Base-by-base conservation (phyloP, 441 rosid species). In the Erodium moschatum region DNA sequence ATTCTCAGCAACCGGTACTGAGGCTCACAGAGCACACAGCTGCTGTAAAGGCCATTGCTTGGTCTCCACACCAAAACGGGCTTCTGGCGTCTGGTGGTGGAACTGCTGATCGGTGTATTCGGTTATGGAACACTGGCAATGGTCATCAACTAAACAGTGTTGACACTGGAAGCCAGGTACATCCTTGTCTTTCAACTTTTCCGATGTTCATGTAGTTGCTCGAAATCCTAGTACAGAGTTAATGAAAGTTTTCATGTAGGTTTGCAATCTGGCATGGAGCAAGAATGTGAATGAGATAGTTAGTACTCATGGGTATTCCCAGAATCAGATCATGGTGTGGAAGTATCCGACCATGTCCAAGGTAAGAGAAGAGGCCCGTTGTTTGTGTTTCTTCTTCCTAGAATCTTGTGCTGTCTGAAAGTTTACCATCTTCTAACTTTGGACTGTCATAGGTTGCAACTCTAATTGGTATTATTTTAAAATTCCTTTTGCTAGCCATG, bases 81-180 rank as follows among this genome's bases (percentile, higher is more conserved):
- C 94, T 94, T 67, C 97, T 94, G 68, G 97, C 94, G 71, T 94
- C 99, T 1, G 97, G 97, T 68, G 99, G 99, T 31, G 99, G 99
- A 78, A 94, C 97, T 1, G 97, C 99, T 10, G 99, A 94, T 73
- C 76, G 99, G 62, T 91, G 97, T 73, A 88, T 94, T 77, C 91
- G 97, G 58, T 91, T 94, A 72, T 94, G 99, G 99, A 94, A 87
- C 82, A 94, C 97, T 2, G 71, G 91, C 62, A 94, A 87, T 1
- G 97, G 97, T 42, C 89, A 87, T 81, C 99, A 94, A 70, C 44
- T 86, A 64, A 91, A 86, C 83, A 84, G 85, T 75, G 82, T 94
- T 0, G 99, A 94, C 82, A 91, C 97, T 15, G 97, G 97, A 10
- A 94, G 99, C 84, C 99, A 93, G 95, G 94, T 29, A 29, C 31